These are phyloP conservation scores for Fragosphaeria purpurea DNA, from an alignment of 2,329 filamentous ascomycete species.

Conservation along the genomic window DNA sequence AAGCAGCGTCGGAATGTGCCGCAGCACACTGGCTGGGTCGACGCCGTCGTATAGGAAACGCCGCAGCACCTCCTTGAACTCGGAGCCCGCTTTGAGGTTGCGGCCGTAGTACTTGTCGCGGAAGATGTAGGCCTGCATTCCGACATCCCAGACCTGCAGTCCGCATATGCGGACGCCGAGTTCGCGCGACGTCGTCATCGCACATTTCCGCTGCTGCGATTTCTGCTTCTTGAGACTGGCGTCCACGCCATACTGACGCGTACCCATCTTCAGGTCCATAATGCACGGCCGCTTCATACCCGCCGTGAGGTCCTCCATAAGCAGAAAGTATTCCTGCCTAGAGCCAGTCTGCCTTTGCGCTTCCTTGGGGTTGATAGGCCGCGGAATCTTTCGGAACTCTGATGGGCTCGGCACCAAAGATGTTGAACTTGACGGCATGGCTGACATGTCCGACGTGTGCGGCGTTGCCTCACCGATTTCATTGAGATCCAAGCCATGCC, in stretches of 20 bases:
- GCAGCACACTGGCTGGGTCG: constrained; percentile 66
- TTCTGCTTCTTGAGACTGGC: constrained; percentile 84
- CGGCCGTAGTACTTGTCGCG: constrained; percentile 97
- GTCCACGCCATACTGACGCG: constrained; percentile 89
- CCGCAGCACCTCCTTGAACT: constrained; percentile 82
- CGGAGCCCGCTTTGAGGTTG: constrained; percentile 71
- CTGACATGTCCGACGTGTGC: background rate
- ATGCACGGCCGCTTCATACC: constrained; percentile 97
- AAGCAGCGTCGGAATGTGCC: constrained; percentile 80
- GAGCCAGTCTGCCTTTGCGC: constrained; percentile 53
- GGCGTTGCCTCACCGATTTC: too few relatives aligned
- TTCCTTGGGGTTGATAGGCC: constrained; percentile 67
- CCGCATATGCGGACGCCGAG: constrained; percentile 91
- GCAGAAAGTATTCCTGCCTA: constrained; percentile 82
- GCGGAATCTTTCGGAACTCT: constrained; percentile 36
- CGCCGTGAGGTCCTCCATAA: constrained; percentile 88
- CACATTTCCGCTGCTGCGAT: constrained; percentile 88
- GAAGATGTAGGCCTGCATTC: constrained; percentile 78
- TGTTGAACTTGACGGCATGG: constrained; percentile 15
- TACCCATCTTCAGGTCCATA: constrained; percentile 97
- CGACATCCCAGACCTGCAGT: constrained; percentile 89
- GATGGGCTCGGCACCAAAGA: constrained; percentile 25
- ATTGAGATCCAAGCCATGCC: too few relatives aligned
- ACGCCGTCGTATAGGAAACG: constrained; percentile 87
- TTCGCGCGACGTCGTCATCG: constrained; percentile 80